Evolutionary conservation across 352 stramenopile species (phyloP).

Genomic region (Globisporangium orthogonon): DNA sequence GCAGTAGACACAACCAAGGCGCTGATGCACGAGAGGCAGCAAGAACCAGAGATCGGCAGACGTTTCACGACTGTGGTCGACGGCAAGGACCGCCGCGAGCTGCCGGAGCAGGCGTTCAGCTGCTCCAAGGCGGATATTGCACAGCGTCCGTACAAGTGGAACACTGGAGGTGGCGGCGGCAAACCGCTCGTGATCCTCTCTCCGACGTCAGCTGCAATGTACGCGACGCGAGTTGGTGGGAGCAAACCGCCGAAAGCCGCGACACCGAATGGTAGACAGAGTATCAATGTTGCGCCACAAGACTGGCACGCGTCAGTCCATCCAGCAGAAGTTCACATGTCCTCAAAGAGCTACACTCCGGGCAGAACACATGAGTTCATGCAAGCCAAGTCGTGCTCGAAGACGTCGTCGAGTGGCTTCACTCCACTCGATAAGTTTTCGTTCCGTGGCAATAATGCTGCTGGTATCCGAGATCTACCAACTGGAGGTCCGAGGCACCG

Average conservation of each 20-base stretch:
- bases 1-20: slow-evolving; percentile 11
- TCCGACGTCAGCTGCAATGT: slow-evolving; percentile 5
- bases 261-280: slow-evolving; percentile 1
- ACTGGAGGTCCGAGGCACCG: neutral
- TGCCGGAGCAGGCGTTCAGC: slow-evolving; percentile 12
- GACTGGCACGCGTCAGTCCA: slow-evolving; percentile 5
- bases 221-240: slow-evolving; percentile 1
- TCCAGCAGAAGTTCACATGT: neutral
- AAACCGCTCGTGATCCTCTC: slow-evolving; percentile 12
- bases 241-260: slow-evolving; percentile 1
- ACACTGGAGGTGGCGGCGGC: slow-evolving; percentile 9
- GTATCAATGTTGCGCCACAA: neutral
- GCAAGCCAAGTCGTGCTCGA: slow-evolving; percentile 15
- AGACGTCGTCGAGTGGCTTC: slow-evolving; percentile 7
- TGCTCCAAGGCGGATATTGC: slow-evolving; percentile 15
- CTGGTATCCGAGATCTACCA: neutral
- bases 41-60: slow-evolving; percentile 2
- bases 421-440: slow-evolving; percentile 2
- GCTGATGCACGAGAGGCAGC: neutral
- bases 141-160: slow-evolving; percentile 7
- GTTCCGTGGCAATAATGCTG: neutral
- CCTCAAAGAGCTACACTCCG: neutral
- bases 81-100: slow-evolving; percentile 6
- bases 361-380: neutral
- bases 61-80: slow-evolving; percentile 13